Evolutionary conservation across 2,329 filamentous ascomycete species (phyloP).

Genomic region (Pestalotiopsis sp.): DNA sequence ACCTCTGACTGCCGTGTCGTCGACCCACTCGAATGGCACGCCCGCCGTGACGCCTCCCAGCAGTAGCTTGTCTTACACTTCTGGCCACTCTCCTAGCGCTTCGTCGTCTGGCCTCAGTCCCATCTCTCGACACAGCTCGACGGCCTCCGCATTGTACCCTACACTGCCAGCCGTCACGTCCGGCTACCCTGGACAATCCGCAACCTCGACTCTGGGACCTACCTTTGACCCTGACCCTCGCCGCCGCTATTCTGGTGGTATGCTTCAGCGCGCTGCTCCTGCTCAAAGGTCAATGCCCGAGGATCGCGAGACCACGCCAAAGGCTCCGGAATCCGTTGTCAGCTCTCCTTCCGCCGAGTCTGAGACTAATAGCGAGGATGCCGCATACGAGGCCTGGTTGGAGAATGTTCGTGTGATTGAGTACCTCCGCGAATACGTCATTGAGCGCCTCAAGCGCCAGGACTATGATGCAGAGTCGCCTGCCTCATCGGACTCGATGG

Average conservation of each 20-base stretch:
- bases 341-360: conserved; percentile 60
- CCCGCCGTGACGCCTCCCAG: conserved; percentile 78
- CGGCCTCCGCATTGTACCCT: conserved; percentile 71
- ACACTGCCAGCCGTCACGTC: conserved; percentile 72
- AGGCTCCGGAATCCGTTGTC: conserved; percentile 45
- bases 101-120: conserved; percentile 74
- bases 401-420: conserved; percentile 69
- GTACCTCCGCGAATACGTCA: conserved; percentile 60
- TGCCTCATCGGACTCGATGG: conserved; percentile 36
- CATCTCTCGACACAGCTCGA: conserved; percentile 62
- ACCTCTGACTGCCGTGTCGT: conserved; percentile 60
- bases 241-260: conserved; percentile 67
- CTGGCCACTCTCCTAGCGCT: conserved; percentile 73
- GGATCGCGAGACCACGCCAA: conserved; percentile 44
- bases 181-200: conserved; percentile 69
- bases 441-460: conserved; percentile 56
- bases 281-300: conserved; percentile 41
- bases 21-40: conserved; percentile 62
- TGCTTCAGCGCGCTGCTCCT: conserved; percentile 63
- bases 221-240: conserved; percentile 66
- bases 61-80: conserved; percentile 75
- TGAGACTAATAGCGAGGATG: conserved; percentile 54
- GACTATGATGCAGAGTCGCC: conserved; percentile 49
- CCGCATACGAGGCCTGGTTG: conserved; percentile 66
- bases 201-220: conserved; percentile 72